A percentile compares a stretch with the other conserved stretches of the same genome.
Conservation (phyloP, 352 stramenopile genomes). For the Phytophthora aleatoria region DNA sequence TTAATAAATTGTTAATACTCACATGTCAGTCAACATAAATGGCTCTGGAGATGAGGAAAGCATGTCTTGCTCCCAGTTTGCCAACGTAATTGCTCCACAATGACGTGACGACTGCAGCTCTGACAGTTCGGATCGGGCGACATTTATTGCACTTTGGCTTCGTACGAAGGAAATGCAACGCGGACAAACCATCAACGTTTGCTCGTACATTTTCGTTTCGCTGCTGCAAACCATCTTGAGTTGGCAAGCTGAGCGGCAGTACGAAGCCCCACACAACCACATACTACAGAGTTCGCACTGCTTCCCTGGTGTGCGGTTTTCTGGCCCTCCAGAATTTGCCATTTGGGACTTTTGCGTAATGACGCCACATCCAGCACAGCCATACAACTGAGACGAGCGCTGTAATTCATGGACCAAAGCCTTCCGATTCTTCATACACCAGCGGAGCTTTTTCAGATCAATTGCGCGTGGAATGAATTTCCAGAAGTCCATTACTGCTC, state of each 20-base stretch:
- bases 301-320: constrained; percentile 2
- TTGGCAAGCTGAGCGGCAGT: constrained; percentile 13
- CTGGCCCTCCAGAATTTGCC: background rate
- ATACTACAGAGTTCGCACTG: constrained; percentile 21
- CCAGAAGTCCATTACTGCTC: constrained; percentile 22
- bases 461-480: constrained; percentile 26
- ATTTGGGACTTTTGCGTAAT: constrained; percentile 10
- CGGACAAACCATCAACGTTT: constrained; percentile 16
- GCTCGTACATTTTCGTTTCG: constrained; percentile 18
- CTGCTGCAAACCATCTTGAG: constrained; percentile 19
- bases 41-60: constrained; percentile 1
- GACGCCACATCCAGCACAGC: constrained; percentile 17
- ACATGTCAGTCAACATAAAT: background rate
- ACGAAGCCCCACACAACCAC: constrained; percentile 13
- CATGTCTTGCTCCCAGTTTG: constrained; percentile 13
- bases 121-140: constrained; percentile 8
- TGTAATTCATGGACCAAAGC: constrained; percentile 9
- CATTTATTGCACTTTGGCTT: constrained; percentile 8
- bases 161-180: constrained; percentile 15
- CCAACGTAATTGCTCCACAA: constrained; percentile 8
- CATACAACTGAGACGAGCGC: background rate
- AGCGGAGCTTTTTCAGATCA: constrained; percentile 25
- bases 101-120: constrained; percentile 4
- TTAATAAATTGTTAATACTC: constrained; percentile 7
- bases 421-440: constrained; percentile 25